Percentiles rank a stretch among this genome's conserved stretches.
phyloP scores from a whole-genome alignment of 768 basidiomycete genomes.

The Kwoniella shandongensis region DNA sequence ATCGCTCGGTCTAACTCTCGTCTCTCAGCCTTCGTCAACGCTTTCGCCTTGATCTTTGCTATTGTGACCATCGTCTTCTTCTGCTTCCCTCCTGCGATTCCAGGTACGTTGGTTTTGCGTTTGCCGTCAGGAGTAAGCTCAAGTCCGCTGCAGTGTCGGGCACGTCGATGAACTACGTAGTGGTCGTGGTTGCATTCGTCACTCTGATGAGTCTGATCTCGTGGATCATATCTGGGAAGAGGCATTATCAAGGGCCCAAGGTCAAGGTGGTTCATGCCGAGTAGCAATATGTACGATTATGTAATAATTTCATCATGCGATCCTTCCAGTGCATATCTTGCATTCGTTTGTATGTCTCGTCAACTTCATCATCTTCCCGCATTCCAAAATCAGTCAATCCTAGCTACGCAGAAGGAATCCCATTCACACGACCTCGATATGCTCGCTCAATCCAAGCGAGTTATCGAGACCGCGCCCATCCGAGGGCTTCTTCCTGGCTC shows the following conservation, averaged over 20 bases:
- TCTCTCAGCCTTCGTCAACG: slow-evolving; percentile 21
- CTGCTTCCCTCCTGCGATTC: slow-evolving; percentile 10
- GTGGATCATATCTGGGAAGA: slow-evolving; percentile 29
- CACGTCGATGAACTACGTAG: slow-evolving; percentile 19
- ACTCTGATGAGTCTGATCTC: slow-evolving; percentile 19
- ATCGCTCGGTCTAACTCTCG: no score
- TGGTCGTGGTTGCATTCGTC: slow-evolving; percentile 27
- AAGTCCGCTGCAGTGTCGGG: slow-evolving; percentile 10
- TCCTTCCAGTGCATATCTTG: no score
- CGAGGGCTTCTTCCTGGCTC: no score
- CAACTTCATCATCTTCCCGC: no score
- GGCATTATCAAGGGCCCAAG: slow-evolving; percentile 27
- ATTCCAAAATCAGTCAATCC: no score
- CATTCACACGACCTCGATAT: no score
- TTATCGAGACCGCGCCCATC: no score
- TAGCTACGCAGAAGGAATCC: no score
- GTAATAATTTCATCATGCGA: no score
- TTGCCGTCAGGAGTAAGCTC: not conserved
- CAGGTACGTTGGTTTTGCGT: slow-evolving; percentile 4
- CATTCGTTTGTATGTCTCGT: no score
- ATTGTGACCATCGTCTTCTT: slow-evolving; percentile 36
- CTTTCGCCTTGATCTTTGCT: slow-evolving; percentile 30
- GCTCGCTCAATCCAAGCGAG: no score
- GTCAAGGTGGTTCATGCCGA: slow-evolving; percentile 6
- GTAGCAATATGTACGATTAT: not conserved